These are phyloP conservation scores for Blastobotrys malaysiensis DNA, from an alignment of 1,139 yeast genomes.

Conservation along the genomic window DNA sequence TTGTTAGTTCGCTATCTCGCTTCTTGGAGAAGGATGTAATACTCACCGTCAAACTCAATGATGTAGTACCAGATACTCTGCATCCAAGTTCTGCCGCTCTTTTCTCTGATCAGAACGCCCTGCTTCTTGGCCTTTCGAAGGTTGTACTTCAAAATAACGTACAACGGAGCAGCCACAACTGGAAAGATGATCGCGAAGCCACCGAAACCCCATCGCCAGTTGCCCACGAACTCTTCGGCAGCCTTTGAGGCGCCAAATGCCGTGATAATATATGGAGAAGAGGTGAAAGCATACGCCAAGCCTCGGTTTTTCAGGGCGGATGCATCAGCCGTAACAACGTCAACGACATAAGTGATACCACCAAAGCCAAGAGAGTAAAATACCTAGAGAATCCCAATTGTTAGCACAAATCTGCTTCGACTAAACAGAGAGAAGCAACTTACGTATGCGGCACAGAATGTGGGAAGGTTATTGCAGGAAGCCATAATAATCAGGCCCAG, in stretches of 20 bases:
- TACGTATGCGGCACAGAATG: constrained; percentile 12
- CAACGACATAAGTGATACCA: constrained; percentile 25
- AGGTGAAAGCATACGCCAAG: constrained; percentile 28
- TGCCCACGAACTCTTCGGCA: constrained; percentile 21
- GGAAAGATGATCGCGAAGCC: constrained; percentile 35
- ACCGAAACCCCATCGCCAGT: constrained; percentile 38
- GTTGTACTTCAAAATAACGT: constrained; percentile 27
- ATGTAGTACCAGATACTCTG: constrained; percentile 21
- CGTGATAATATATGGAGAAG: constrained; percentile 31
- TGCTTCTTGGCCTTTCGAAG: constrained; percentile 18
- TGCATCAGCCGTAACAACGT: constrained; percentile 30
- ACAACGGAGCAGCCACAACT: constrained; percentile 30
- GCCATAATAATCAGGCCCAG: constrained; percentile 32
- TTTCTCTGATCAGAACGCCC: constrained; percentile 21
- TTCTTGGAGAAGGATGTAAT: background rate
- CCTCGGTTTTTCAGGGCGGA: constrained; percentile 30
- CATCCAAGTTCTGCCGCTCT: constrained; percentile 16
- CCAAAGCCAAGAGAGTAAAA: constrained; percentile 28
- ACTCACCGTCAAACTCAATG: constrained; percentile 30
- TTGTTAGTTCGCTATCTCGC: background rate
- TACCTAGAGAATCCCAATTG: constrained; percentile 23
- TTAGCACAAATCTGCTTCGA: background rate
- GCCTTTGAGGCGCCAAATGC: constrained; percentile 28
- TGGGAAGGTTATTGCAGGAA: constrained; percentile 24
- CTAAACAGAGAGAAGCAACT: constrained; percentile 8